phyloP scores from a whole-genome alignment of 495 filamentous ascomycete genomes.

The Ramalina peruviana region DNA sequence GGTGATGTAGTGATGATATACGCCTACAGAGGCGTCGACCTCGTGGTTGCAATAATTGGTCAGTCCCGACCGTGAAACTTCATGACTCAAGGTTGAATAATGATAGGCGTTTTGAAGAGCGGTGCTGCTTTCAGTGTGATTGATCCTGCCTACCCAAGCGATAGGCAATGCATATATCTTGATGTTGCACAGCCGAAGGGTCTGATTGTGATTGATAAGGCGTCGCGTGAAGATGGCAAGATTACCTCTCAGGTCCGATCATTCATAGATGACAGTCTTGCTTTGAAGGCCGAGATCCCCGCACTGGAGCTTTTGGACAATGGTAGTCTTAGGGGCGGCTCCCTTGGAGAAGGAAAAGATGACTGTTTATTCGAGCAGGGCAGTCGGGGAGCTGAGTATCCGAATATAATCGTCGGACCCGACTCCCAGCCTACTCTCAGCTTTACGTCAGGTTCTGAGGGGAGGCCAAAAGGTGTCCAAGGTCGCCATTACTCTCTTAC shows the following conservation, averaged over 20 bases:
- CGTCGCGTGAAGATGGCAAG: slow-evolving; percentile 58
- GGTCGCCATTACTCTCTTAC: slow-evolving; percentile 81
- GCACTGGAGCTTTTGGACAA: slow-evolving; percentile 58
- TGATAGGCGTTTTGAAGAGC: slow-evolving; percentile 43
- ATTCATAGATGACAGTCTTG: slow-evolving; percentile 61
- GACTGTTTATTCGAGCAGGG: slow-evolving; percentile 52
- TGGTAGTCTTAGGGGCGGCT: slow-evolving; percentile 60
- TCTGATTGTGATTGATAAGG: slow-evolving; percentile 67
- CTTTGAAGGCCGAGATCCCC: slow-evolving; percentile 64
- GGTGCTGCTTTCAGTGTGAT: slow-evolving; percentile 6
- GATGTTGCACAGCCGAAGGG: slow-evolving; percentile 75
- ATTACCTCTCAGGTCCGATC: slow-evolving; percentile 53
- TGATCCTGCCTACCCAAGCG: slow-evolving; percentile 47
- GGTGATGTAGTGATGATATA: slow-evolving; percentile 89
- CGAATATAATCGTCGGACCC: slow-evolving; percentile 73
- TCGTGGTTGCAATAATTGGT: slow-evolving; percentile 51
- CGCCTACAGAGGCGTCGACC: slow-evolving; percentile 64
- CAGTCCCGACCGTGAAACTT: slow-evolving; percentile 17
- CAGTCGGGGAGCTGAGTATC: slow-evolving; percentile 38
- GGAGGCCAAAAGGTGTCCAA: slow-evolving; percentile 59
- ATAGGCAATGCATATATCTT: slow-evolving; percentile 78
- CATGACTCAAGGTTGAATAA: background rate
- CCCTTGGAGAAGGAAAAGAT: slow-evolving; percentile 28
- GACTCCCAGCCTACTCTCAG: slow-evolving; percentile 72
- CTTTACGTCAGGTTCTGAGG: slow-evolving; percentile 56